Percentiles rank a stretch among this genome's conserved stretches.
These are phyloP conservation scores for Aspergillus ustus DNA, from an alignment of 2,329 filamentous ascomycete genomes.

Conservation along the genomic window DNA sequence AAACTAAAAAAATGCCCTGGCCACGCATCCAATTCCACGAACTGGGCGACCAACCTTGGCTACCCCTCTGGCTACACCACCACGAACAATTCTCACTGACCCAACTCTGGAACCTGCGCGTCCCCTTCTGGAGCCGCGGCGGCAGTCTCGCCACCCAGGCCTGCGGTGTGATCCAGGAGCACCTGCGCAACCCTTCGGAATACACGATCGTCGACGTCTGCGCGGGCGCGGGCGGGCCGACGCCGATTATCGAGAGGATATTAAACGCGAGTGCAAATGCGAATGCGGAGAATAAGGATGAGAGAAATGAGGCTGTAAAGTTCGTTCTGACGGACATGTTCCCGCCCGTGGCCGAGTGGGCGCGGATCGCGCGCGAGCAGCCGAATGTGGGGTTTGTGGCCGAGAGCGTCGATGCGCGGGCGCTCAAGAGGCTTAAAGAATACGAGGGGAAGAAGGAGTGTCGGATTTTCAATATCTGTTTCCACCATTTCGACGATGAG, in stretches of 20 bases:
- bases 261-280: constrained; percentile 60
- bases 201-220: not conserved
- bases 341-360: constrained; percentile 67
- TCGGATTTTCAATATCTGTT: constrained; percentile 73
- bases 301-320: constrained; percentile 44
- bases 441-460: constrained; percentile 57
- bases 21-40: constrained; percentile 44
- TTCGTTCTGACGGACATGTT: constrained; percentile 71
- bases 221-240: not conserved
- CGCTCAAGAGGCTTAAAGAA: constrained; percentile 27
- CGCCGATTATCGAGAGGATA: constrained; percentile 57
- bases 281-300: constrained; percentile 26
- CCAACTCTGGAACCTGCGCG: constrained; percentile 28
- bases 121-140: constrained; percentile 23
- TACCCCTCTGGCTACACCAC: constrained; percentile 64
- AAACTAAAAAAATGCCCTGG: constrained; percentile 12
- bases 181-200: constrained; percentile 41
- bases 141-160: constrained; percentile 21
- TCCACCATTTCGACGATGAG: constrained; percentile 75
- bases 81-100: constrained; percentile 42
- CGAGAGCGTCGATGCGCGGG: constrained; percentile 66
- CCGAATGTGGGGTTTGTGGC: constrained; percentile 64
- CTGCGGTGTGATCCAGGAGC: constrained; percentile 20
- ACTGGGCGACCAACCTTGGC: constrained; percentile 71
- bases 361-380: constrained; percentile 55